A percentile compares a stretch with the other conserved stretches of the same genome.
Evolutionary conservation across 2,329 filamentous ascomycete species (phyloP).

Genomic region (Amphichorda felina): DNA sequence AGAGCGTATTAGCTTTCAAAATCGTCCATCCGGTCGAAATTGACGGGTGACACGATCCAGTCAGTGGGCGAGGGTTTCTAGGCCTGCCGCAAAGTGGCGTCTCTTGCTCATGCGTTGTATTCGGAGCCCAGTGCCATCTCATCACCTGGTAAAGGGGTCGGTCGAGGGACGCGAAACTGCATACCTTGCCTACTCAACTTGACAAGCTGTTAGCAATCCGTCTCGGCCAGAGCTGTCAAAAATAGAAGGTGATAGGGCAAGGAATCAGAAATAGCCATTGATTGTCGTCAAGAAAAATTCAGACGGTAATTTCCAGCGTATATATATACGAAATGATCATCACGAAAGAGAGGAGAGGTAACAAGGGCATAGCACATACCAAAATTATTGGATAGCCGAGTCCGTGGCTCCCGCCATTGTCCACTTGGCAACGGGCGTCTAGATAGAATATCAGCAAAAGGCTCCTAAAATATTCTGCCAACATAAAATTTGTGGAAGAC

Average conservation of each 20-base stretch:
- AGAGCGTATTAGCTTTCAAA: slow-evolving; percentile 1
- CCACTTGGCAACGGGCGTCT: background rate
- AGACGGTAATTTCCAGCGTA: slow-evolving; percentile 95
- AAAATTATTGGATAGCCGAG: background rate
- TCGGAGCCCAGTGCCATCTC: slow-evolving; percentile 98
- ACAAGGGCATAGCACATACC: background rate
- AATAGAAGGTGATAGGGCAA: slow-evolving; percentile 5
- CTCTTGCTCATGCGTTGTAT: slow-evolving; percentile 58
- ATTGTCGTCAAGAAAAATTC: slow-evolving; percentile 67
- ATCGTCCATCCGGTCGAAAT: background rate
- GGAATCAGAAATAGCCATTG: slow-evolving; percentile 75
- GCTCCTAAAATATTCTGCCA: background rate
- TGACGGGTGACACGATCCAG: slow-evolving; percentile 7
- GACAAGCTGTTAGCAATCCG: slow-evolving; percentile 17
- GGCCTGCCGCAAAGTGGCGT: slow-evolving; percentile 92
- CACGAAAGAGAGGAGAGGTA: slow-evolving; percentile 8
- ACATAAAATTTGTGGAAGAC: slow-evolving; percentile 7
- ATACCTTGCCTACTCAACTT: slow-evolving; percentile 19
- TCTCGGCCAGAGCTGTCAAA: slow-evolving; percentile 1
- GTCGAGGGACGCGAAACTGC: slow-evolving; percentile 7
- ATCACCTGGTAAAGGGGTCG: slow-evolving; percentile 44
- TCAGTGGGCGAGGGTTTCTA: slow-evolving; percentile 99
- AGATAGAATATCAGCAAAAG: background rate
- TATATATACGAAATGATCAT: slow-evolving; percentile 59
- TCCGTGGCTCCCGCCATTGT: background rate